A percentile compares a stretch with the other conserved stretches of the same genome.
These are phyloP conservation scores for Uronychia setigera DNA, from an alignment of 73 alveolate species.

Conservation along the genomic window DNA sequence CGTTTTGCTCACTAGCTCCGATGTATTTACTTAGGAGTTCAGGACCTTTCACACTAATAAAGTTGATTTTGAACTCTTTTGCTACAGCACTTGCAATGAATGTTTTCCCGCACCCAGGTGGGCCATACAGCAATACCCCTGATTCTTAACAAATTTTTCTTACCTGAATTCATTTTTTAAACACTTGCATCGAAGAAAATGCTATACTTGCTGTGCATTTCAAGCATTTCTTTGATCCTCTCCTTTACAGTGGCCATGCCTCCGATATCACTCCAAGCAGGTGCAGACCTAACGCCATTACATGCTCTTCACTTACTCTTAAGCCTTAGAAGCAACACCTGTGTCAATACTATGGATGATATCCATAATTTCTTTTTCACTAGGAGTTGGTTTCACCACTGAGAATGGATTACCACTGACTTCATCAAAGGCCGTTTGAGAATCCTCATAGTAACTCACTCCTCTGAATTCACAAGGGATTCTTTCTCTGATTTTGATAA, in stretches of 20 bases:
- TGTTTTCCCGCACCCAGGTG: constrained; percentile 93
- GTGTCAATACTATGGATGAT: background rate
- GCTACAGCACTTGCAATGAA: constrained; percentile 82
- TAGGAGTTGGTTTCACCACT: no score
- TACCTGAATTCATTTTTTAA: background rate
- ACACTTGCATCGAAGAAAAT: constrained; percentile 35
- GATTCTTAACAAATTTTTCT: constrained; percentile 14
- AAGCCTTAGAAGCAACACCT: background rate
- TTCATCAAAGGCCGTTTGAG: no score
- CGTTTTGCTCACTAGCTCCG: constrained; percentile 90
- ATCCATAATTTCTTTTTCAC: background rate
- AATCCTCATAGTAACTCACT: no score
- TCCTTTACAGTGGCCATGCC: constrained; percentile 69
- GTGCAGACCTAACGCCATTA: constrained; percentile 6
- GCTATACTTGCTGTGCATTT: constrained; percentile 58
- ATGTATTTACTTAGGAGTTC: constrained; percentile 87
- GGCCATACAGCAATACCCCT: constrained; percentile 87
- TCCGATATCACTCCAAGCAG: constrained; percentile 75
- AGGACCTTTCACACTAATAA: constrained; percentile 89
- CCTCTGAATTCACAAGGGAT: no score
- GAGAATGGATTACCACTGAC: no score
- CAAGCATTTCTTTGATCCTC: constrained; percentile 70
- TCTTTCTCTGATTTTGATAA: background rate
- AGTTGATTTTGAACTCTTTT: constrained; percentile 76
- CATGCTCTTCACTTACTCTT: background rate